Conservation (phyloP, 106 monocot genomes). For the Dendrobium catenatum region DNA sequence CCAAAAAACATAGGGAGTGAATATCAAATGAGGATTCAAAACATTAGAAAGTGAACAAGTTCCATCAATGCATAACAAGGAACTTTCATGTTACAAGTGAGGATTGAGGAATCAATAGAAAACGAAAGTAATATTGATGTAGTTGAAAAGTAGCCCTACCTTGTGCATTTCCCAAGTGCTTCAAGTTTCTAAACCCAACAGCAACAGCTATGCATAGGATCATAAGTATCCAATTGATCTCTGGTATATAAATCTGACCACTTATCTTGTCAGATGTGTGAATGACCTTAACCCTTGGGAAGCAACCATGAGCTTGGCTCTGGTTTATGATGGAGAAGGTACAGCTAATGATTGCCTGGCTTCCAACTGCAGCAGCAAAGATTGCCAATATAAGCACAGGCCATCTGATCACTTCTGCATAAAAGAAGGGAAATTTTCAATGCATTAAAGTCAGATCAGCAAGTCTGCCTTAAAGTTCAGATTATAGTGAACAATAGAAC, state of each 20-base stretch:
- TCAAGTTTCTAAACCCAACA: constrained; percentile 66
- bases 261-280: constrained; percentile 56
- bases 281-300: constrained; percentile 60
- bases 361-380: constrained; percentile 54
- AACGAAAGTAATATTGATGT: too few species aligned
- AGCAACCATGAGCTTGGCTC: constrained; percentile 51
- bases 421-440: too few species aligned
- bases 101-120: too few species aligned
- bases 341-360: constrained; percentile 64
- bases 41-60: too few species aligned
- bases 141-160: constrained; percentile 12
- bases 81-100: too few species aligned
- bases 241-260: constrained; percentile 75
- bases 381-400: constrained; percentile 50
- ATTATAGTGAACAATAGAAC: too few species aligned
- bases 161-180: constrained; percentile 71
- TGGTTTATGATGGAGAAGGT: constrained; percentile 74
- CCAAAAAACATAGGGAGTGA: too few species aligned
- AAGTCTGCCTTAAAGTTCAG: too few species aligned
- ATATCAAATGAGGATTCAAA: too few species aligned
- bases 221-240: constrained; percentile 75
- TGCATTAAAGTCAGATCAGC: too few species aligned
- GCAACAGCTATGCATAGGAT: constrained; percentile 54
- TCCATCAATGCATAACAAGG: too few species aligned
- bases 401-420: constrained; percentile 41